These are phyloP conservation scores for Viridothelium virens DNA, from an alignment of 495 filamentous ascomycete species.

Conservation along the genomic window DNA sequence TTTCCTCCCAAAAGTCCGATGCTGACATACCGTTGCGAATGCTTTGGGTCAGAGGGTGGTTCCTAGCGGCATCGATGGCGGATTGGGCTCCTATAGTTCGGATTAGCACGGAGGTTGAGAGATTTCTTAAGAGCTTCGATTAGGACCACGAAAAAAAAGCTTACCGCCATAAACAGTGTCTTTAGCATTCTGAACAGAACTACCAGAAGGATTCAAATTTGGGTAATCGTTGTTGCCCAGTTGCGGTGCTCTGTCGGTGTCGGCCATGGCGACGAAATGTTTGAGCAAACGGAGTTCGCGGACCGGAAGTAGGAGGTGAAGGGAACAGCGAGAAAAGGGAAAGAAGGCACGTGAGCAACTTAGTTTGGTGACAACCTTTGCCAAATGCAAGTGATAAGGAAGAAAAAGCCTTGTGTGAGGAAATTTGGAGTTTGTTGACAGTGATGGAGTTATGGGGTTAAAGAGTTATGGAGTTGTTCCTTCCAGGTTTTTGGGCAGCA, in stretches of 20 bases:
- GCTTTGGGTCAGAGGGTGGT: conserved; percentile 34
- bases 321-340: not conserved
- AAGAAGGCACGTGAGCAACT: not conserved
- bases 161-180: conserved; percentile 31
- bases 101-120: conserved; percentile 2
- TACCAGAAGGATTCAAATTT: conserved; percentile 22
- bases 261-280: conserved; percentile 5
- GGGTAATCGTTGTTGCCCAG: conserved; percentile 21
- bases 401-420: not conserved
- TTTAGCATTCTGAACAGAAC: conserved; percentile 24
- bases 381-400: not conserved
- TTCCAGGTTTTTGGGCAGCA: conserved; percentile 7
- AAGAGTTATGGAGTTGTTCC: not conserved
- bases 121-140: conserved; percentile 1
- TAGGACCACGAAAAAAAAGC: conserved; percentile 13
- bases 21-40: conserved; percentile 21
- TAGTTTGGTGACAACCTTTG: not conserved
- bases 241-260: conserved; percentile 9
- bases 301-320: not conserved
- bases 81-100: conserved; percentile 32
- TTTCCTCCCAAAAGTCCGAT: not conserved
- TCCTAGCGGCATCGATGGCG: conserved; percentile 34
- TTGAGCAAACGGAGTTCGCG: conserved; percentile 7
- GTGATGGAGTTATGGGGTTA: not conserved
- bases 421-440: not conserved